phyloP scores from a whole-genome alignment of 2,329 filamentous ascomycete species.

The Graphilbum fragrans region DNA sequence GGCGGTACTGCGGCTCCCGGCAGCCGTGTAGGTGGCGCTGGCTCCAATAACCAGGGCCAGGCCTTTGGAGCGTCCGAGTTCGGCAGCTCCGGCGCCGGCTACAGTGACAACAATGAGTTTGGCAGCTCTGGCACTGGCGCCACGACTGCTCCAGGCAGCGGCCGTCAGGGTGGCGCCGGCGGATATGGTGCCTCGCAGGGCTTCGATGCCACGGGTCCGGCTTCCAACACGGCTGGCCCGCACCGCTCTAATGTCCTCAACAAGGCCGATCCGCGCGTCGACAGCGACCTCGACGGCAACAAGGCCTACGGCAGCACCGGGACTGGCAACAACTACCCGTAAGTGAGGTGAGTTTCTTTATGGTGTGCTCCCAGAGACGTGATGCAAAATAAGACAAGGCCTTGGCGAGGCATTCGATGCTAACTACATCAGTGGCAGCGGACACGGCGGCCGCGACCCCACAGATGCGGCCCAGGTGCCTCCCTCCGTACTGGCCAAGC shows the following conservation, averaged over 20 bases:
- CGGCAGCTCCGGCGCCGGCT: not conserved
- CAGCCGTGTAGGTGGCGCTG: not conserved
- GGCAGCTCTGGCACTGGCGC: conserved; percentile 13
- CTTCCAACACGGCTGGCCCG: not conserved
- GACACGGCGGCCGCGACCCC: conserved; percentile 22
- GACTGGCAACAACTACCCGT: conserved; percentile 41
- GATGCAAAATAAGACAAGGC: no score
- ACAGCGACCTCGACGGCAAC: not conserved
- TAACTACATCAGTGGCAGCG: no score
- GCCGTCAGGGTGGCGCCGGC: conserved; percentile 1
- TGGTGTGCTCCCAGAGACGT: no score
- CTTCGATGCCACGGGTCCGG: conserved; percentile 3
- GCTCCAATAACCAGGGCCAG: not conserved
- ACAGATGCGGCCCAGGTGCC: conserved; percentile 45
- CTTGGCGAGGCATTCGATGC: no score
- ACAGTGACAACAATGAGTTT: not conserved
- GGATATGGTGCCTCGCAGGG: conserved; percentile 15
- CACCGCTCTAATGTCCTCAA: conserved; percentile 1
- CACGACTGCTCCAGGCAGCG: conserved; percentile 2
- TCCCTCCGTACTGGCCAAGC: conserved; percentile 36
- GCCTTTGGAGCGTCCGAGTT: not conserved
- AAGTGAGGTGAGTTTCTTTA: conserved; percentile 16
- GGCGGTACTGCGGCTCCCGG: not conserved
- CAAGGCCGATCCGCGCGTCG: conserved; percentile 27
- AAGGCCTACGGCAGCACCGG: conserved; percentile 32